A percentile compares a stretch with the other conserved stretches of the same genome.
phyloP scores from a whole-genome alignment of 768 basidiomycete genomes.

The Imleria badia region DNA sequence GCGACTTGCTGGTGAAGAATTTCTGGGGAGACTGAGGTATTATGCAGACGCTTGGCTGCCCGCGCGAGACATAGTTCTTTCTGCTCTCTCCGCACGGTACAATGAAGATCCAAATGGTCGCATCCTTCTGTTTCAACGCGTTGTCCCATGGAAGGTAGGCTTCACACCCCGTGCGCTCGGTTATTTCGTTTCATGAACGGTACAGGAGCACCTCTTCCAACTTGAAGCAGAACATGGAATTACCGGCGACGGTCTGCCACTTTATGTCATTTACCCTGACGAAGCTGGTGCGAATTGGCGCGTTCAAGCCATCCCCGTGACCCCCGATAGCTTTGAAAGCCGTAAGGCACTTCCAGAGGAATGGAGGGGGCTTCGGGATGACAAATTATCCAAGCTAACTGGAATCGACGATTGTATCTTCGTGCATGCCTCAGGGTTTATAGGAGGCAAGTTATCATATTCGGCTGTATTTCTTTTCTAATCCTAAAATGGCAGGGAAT shows the following conservation, averaged over 20 bases:
- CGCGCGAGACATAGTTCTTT: conserved; percentile 75
- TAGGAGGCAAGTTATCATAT: conserved; percentile 64
- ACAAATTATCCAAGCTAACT: conserved; percentile 65
- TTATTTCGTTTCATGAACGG: conserved; percentile 14
- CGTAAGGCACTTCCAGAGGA: conserved; percentile 89
- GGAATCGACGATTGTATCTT: conserved; percentile 87
- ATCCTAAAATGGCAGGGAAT: conserved; percentile 55
- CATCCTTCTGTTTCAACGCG: conserved; percentile 77
- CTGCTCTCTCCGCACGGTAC: conserved; percentile 55
- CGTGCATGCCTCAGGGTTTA: conserved; percentile 95
- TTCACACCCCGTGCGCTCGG: background rate
- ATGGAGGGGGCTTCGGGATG: conserved; percentile 93
- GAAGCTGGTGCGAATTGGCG: conserved; percentile 78
- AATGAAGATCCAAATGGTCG: conserved; percentile 68
- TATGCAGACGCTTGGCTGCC: conserved; percentile 91
- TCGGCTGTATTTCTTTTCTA: conserved; percentile 3
- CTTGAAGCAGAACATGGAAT: conserved; percentile 63
- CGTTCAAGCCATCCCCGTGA: conserved; percentile 85
- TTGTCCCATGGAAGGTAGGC: conserved; percentile 84
- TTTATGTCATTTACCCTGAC: conserved; percentile 91
- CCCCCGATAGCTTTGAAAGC: conserved; percentile 83
- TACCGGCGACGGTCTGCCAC: conserved; percentile 50
- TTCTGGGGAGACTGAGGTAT: conserved; percentile 74
- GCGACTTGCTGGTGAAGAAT: conserved; percentile 79
- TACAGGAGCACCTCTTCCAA: conserved; percentile 86